These are phyloP conservation scores for Synchytrium microbalum DNA, from an alignment of 371 early-diverging fungal species.

Conservation along the genomic window DNA sequence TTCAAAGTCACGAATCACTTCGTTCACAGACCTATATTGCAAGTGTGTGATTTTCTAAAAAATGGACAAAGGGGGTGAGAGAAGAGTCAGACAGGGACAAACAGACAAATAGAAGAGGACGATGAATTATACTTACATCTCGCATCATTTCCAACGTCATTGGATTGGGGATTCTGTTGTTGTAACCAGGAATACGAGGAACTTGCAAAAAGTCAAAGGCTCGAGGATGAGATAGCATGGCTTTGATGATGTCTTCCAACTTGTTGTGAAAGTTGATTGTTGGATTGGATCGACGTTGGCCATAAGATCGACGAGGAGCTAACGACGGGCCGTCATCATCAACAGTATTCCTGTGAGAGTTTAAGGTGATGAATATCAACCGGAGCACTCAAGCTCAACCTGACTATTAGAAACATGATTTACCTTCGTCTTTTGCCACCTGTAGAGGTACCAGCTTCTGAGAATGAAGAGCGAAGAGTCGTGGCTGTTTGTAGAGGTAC, in stretches of 20 bases:
- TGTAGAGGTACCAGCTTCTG: background rate
- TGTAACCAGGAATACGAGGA: slow-evolving; percentile 29
- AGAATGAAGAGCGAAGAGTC: too few species aligned
- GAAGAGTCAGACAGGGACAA: too few species aligned
- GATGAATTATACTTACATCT: slow-evolving; percentile 26
- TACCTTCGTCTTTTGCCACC: background rate
- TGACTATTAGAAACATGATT: background rate
- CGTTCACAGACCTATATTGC: too few species aligned
- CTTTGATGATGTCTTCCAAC: background rate
- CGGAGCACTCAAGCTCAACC: background rate
- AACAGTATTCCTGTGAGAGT: background rate
- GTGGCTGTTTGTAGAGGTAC: background rate
- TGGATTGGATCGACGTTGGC: background rate
- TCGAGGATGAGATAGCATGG: background rate
- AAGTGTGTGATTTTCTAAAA: too few species aligned
- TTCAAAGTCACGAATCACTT: too few species aligned
- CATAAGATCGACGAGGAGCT: background rate
- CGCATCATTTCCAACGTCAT: slow-evolving; percentile 35
- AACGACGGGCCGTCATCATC: background rate
- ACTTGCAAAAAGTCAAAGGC: background rate
- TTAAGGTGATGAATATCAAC: background rate
- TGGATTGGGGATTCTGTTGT: slow-evolving; percentile 28
- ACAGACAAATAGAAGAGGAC: too few species aligned
- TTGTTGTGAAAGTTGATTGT: background rate
- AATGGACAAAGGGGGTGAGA: too few species aligned